These are phyloP conservation scores for Trichoderma simmonsii DNA, from an alignment of 2,329 filamentous ascomycete genomes.

Conservation along the genomic window DNA sequence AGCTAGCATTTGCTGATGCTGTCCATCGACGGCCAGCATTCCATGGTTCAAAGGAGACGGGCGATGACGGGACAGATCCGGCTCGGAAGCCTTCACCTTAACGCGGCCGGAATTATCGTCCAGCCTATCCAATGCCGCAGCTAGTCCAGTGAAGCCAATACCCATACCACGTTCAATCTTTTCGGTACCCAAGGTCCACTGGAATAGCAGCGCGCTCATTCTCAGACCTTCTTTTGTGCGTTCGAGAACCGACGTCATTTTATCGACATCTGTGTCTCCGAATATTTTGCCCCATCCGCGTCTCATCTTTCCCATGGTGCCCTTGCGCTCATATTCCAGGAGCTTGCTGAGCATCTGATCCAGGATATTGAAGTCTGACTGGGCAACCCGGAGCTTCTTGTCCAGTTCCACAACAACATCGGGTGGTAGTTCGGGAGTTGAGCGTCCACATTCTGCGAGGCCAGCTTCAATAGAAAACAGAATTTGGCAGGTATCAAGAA, in stretches of 20 bases:
- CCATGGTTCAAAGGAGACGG: neutral
- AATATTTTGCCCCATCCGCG: constrained; percentile 64
- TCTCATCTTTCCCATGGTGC: constrained; percentile 56
- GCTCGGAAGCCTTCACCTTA: constrained; percentile 7
- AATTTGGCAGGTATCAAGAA: constrained; percentile 64
- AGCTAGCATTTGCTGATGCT: neutral
- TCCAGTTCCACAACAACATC: constrained; percentile 64
- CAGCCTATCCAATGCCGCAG: constrained; percentile 56
- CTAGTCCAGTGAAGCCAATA: constrained; percentile 65
- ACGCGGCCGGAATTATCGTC: constrained; percentile 22
- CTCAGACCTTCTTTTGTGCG: constrained; percentile 60
- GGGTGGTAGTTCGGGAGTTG: constrained; percentile 51
- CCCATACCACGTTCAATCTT: constrained; percentile 59
- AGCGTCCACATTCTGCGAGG: constrained; percentile 51
- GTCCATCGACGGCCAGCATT: neutral
- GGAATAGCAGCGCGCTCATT: constrained; percentile 62
- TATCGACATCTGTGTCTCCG: constrained; percentile 58
- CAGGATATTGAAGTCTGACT: constrained; percentile 60
- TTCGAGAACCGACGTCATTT: constrained; percentile 54
- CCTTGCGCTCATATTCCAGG: constrained; percentile 59
- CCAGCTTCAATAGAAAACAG: constrained; percentile 68
- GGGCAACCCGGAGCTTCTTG: constrained; percentile 59
- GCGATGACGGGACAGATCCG: neutral
- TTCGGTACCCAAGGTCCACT: constrained; percentile 60
- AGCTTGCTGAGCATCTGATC: constrained; percentile 61